Evolutionary conservation across 2,329 filamentous ascomycete genomes (phyloP).

Genomic region (Diaporthe ampelina): DNA sequence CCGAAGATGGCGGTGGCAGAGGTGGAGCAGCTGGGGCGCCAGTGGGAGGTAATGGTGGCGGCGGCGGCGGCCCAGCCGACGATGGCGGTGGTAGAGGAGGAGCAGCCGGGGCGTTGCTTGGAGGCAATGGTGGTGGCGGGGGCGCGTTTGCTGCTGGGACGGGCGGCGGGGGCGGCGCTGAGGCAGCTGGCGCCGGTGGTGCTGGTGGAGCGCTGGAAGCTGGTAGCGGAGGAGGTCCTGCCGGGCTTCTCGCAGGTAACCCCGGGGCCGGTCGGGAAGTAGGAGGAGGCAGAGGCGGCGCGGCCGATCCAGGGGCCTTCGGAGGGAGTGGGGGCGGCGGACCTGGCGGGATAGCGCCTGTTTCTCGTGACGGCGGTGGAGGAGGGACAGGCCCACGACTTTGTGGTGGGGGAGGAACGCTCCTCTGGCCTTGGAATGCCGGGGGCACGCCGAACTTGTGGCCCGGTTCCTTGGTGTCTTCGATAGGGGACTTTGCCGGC

Average conservation of each 20-base stretch:
- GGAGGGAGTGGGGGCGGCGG: slow-evolving; percentile 62
- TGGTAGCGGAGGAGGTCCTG: slow-evolving; percentile 48
- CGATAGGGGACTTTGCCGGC: slow-evolving; percentile 78
- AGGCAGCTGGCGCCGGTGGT: slow-evolving; percentile 51
- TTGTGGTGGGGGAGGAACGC: slow-evolving; percentile 81
- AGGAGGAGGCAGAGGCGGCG: slow-evolving; percentile 66
- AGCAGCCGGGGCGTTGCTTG: slow-evolving; percentile 52
- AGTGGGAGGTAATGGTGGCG: slow-evolving; percentile 53
- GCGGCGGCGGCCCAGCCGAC: slow-evolving; percentile 55
- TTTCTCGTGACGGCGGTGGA: slow-evolving; percentile 69
- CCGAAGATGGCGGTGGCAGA: slow-evolving; percentile 54
- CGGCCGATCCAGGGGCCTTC: slow-evolving; percentile 59
- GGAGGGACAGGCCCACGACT: slow-evolving; percentile 80
- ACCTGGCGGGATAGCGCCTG: slow-evolving; percentile 48
- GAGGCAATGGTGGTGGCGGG: slow-evolving; percentile 55
- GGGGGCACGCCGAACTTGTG: slow-evolving; percentile 84
- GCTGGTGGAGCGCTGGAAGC: slow-evolving; percentile 52
- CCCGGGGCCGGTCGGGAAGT: slow-evolving; percentile 66
- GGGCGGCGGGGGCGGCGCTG: slow-evolving; percentile 53
- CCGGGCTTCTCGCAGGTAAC: slow-evolving; percentile 53
- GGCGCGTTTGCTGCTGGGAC: slow-evolving; percentile 51
- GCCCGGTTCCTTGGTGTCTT: slow-evolving; percentile 70
- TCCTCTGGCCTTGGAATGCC: slow-evolving; percentile 78
- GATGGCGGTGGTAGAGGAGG: slow-evolving; percentile 56
- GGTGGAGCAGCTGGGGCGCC: slow-evolving; percentile 55